phyloP scores from a whole-genome alignment of 2,329 filamentous ascomycete species.

The Colletotrichum sp. region DNA sequence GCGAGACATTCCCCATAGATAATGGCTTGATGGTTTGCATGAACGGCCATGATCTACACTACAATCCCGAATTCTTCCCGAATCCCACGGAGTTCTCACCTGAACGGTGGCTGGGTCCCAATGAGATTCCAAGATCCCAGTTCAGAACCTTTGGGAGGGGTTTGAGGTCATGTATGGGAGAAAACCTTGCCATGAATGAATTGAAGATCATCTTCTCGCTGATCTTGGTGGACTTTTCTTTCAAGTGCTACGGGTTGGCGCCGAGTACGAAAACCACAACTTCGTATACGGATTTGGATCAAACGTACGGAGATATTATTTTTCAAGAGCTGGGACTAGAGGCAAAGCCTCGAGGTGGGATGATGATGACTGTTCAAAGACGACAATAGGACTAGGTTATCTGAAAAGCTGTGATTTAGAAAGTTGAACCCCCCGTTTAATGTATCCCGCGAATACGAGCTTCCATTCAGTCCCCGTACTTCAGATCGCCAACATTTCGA shows the following conservation, averaged over 20 bases:
- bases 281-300: background rate
- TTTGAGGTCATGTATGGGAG: background rate
- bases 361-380: background rate
- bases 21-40: background rate
- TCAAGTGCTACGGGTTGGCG: background rate
- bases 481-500: too few relatives aligned
- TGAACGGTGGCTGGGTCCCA: background rate
- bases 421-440: background rate
- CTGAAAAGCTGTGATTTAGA: background rate
- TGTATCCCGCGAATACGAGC: background rate
- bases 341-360: background rate
- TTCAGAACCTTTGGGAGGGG: background rate
- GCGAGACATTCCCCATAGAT: background rate
- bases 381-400: background rate
- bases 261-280: background rate
- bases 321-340: background rate
- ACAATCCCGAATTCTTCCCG: background rate
- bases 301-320: background rate
- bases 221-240: background rate
- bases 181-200: background rate
- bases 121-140: background rate
- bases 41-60: background rate
- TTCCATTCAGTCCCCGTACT: background rate
- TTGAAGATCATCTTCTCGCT: background rate
- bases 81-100: background rate